Base-by-base conservation (phyloP, 1,284 basidiomycete genomes). In the Apiotrichum laibachii region DNA sequence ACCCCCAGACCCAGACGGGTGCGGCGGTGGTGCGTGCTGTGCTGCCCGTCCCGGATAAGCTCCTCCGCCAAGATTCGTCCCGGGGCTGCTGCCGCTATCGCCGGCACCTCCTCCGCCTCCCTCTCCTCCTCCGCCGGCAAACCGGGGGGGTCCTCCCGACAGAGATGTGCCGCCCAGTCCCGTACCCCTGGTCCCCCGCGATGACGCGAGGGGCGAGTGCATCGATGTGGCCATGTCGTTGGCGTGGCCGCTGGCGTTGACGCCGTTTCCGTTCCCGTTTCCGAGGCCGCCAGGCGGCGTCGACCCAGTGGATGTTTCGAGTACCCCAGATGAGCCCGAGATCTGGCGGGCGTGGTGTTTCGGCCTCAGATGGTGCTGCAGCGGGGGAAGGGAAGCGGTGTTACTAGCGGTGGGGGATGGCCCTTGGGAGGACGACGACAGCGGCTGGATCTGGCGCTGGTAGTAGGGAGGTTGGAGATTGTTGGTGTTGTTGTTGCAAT, bases 161-260 rank as follows among this genome's bases (percentile, higher is more conserved):
- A n/a, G 8, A 15, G 2, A 8, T 2, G 18, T 18, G n/a, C 40
- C 40, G n/a, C 40, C 40, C 16, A 18, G 2, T 15, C 40, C 18
- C 3, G 8, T 18, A 8, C 40, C 40, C 8, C 15, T 18, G 11
- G 15, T 18, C 16, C 16, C 16, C n/a, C 16, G 8, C 8, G 40
- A 18, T 18, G 40, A 42, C 8, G 40, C 40, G 18, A 42, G 15
- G n/a, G 15, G 13, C 6, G 13, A 18, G 3, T 42, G 40, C 8
- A 42, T 8, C 2, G 40, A 8, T 18, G 40, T 42, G 2, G 21
- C 31, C 46, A 16, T 51, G n/a, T n/a, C 39, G 48, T 19, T 44
- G 57, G 34, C 35, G 52, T 31, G 57, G 61, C 40, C 55, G 60
- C 53, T 59, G 11, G 37, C 11, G 16, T 11, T 39, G 37, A 4